A percentile compares a stretch with the other conserved stretches of the same genome.
These are phyloP conservation scores for Sporothrix mexicana DNA, from an alignment of 2,329 filamentous ascomycete species.

Conservation along the genomic window DNA sequence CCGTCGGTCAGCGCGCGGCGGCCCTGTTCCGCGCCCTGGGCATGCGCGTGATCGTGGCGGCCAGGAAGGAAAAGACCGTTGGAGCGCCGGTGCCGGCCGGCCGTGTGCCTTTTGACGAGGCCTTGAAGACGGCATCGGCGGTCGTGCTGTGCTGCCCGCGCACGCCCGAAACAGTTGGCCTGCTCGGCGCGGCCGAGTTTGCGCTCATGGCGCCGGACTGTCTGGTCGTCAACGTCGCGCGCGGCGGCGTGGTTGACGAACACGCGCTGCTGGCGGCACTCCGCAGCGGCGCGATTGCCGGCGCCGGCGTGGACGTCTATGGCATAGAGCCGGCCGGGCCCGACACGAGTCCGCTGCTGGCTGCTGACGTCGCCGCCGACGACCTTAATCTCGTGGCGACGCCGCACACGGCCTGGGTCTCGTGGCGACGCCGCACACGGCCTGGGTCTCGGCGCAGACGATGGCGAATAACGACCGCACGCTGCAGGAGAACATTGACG, in stretches of 20 bases:
- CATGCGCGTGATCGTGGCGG: conserved; percentile 43
- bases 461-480: conserved; percentile 33
- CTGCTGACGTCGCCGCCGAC: background rate
- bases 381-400: conserved; percentile 37
- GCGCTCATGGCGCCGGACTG: conserved; percentile 38
- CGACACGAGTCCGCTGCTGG: conserved; percentile 34
- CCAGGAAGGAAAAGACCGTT: conserved; percentile 33
- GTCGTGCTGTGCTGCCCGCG: conserved; percentile 46
- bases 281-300: conserved; percentile 42
- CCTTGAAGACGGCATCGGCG: conserved; percentile 41
- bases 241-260: conserved; percentile 47
- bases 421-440: conserved; percentile 38
- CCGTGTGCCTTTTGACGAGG: conserved; percentile 36
- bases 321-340: conserved; percentile 44
- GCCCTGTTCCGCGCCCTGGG: conserved; percentile 42
- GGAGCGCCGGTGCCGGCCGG: conserved; percentile 33
- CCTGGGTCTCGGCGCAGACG: conserved; percentile 37
- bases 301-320: conserved; percentile 46
- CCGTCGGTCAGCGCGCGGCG: conserved; percentile 44
- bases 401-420: conserved; percentile 37
- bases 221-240: conserved; percentile 45
- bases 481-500: conserved; percentile 36
- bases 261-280: conserved; percentile 45
- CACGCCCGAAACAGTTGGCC: conserved; percentile 38
- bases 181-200: conserved; percentile 39